Evolutionary conservation across 225 moss, liverwort and hornwort genomes (phyloP).

Genomic region (Pseudoscleropodium purum): DNA sequence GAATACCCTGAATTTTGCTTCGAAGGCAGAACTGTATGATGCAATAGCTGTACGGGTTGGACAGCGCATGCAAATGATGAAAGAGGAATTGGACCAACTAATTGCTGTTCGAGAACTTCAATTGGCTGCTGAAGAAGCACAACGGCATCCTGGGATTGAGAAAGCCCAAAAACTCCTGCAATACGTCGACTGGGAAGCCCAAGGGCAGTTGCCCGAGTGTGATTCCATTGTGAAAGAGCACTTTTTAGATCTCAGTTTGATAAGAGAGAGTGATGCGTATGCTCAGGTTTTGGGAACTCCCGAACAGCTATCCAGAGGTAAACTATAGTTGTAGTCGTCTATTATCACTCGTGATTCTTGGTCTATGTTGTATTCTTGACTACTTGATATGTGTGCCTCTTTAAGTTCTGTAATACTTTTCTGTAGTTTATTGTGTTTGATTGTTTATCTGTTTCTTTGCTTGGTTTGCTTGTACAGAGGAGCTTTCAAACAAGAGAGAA

Average conservation of each 20-base stretch:
- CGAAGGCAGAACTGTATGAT: conserved; percentile 76
- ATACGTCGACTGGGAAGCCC: conserved; percentile 87
- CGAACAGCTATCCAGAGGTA: conserved; percentile 14
- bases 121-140: conserved; percentile 14
- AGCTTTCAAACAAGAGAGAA: background rate
- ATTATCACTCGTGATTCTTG: background rate
- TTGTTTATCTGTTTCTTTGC: background rate
- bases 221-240: conserved; percentile 21
- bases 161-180: conserved; percentile 66
- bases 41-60: conserved; percentile 78
- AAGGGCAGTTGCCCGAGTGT: conserved; percentile 53
- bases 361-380: background rate
- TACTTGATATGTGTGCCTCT: background rate
- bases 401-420: background rate
- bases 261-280: conserved; percentile 8
- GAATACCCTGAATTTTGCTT: conserved; percentile 29
- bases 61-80: conserved; percentile 65
- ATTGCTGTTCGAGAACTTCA: conserved; percentile 32
- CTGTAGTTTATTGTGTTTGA: background rate
- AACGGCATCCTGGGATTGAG: conserved; percentile 36
- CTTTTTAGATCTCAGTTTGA: background rate
- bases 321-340: background rate
- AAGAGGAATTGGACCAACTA: conserved; percentile 73
- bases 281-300: conserved; percentile 12
- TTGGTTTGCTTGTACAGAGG: conserved; percentile 12